Conservation (phyloP, 1,139 yeast species). For the Magnusiomyces sp. region DNA sequence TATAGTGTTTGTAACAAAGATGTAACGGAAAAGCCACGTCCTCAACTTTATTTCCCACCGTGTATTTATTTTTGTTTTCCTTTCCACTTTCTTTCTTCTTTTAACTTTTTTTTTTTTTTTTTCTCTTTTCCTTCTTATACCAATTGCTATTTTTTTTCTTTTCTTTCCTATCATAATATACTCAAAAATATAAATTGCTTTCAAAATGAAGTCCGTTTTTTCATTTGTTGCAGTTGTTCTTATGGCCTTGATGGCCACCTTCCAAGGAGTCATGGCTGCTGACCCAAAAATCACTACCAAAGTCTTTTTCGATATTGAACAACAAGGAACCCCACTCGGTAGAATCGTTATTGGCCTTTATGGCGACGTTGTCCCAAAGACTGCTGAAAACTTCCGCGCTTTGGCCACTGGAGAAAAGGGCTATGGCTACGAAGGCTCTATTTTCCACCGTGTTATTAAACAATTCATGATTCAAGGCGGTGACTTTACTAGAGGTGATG, state of each 20-base stretch:
- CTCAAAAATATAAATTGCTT: neutral
- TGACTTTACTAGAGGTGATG: constrained; percentile 87
- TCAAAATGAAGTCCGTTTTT: constrained; percentile 22
- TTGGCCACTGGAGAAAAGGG: constrained; percentile 75
- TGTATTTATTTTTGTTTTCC: neutral
- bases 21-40: no score
- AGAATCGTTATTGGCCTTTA: constrained; percentile 72
- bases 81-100: neutral
- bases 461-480: constrained; percentile 97
- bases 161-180: neutral
- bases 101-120: no score
- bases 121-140: no score
- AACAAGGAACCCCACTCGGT: constrained; percentile 65
- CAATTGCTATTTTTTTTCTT: neutral
- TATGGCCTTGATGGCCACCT: constrained; percentile 9
- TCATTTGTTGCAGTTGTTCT: constrained; percentile 20
- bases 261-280: constrained; percentile 8
- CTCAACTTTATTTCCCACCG: neutral
- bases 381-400: constrained; percentile 70
- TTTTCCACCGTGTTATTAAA: constrained; percentile 92
- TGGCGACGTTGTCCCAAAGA: constrained; percentile 86
- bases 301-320: constrained; percentile 80
- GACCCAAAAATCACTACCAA: constrained; percentile 28
- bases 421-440: constrained; percentile 71
- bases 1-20: no score